These are phyloP conservation scores for Fusarium sp. DNA, from an alignment of 2,329 filamentous ascomycete species.

Conservation along the genomic window DNA sequence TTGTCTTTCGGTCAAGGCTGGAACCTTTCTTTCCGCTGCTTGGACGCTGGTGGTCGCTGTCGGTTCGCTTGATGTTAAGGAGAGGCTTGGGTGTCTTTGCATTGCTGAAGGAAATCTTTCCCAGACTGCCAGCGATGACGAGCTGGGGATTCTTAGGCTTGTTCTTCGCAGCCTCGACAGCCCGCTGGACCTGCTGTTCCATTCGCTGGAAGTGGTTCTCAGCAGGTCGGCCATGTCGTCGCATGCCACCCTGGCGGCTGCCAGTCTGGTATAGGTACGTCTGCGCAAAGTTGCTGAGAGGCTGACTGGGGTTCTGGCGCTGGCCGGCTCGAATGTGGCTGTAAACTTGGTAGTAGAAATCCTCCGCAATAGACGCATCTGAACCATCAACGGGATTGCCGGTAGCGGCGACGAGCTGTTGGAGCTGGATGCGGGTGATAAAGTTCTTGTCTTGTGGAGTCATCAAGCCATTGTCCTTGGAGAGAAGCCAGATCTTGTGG, in stretches of 20 bases:
- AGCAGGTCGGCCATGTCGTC: slow-evolving; percentile 82
- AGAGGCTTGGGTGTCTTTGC: slow-evolving; percentile 96
- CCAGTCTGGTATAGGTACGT: slow-evolving; percentile 98
- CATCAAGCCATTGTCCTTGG: slow-evolving; percentile 96
- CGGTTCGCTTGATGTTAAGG: slow-evolving; percentile 91
- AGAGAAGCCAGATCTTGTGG: slow-evolving; percentile 95
- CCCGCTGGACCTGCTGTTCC: slow-evolving; percentile 98
- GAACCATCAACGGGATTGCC: slow-evolving; percentile 85
- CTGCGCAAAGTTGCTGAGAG: slow-evolving; percentile 94
- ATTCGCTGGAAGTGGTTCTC: slow-evolving; percentile 99
- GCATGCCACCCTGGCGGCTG: slow-evolving; percentile 77
- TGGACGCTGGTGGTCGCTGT: slow-evolving; percentile 70
- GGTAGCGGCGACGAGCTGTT: slow-evolving; percentile 93
- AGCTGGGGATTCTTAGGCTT: slow-evolving; percentile 98
- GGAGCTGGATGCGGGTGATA: slow-evolving; percentile 96
- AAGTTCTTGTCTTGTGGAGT: slow-evolving; percentile 99
- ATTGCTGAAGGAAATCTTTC: slow-evolving; percentile 99
- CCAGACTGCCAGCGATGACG: slow-evolving; percentile 93
- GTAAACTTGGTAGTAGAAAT: slow-evolving; percentile 99
- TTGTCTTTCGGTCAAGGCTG: slow-evolving; percentile 82
- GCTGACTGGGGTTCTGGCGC: slow-evolving; percentile 91
- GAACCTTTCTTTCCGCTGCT: slow-evolving; percentile 57
- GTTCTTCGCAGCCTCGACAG: slow-evolving; percentile 95
- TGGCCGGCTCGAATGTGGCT: slow-evolving; percentile 92
- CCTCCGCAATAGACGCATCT: slow-evolving; percentile 85